Percentiles rank a stretch among this genome's conserved stretches.
phyloP scores from a whole-genome alignment of 2,329 filamentous ascomycete genomes.

The Coleophoma eucalyptorum region DNA sequence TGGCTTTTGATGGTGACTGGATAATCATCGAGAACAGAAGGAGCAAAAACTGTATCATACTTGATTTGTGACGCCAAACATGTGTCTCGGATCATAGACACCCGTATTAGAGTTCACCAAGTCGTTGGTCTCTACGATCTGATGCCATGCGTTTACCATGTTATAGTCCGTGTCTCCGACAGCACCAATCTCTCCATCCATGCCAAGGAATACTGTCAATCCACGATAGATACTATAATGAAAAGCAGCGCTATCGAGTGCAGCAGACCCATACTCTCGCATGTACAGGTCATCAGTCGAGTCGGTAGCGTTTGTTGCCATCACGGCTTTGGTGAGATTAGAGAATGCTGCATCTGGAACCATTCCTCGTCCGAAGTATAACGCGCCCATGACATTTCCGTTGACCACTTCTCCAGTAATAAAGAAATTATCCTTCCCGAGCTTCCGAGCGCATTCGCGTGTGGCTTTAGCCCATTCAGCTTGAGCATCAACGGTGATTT shows the following conservation, averaged over 20 bases:
- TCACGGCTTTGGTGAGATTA: constrained; percentile 5
- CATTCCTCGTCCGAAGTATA: constrained; percentile 58
- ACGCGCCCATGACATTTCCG: constrained; percentile 54
- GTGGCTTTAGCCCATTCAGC: constrained; percentile 53
- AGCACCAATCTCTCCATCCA: constrained; percentile 43
- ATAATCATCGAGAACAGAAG: no score
- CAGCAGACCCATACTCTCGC: constrained; percentile 45
- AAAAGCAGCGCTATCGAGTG: constrained; percentile 56
- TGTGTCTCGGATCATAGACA: constrained; percentile 57
- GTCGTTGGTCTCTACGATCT: constrained; percentile 54
- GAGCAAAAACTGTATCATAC: not conserved
- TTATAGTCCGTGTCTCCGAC: constrained; percentile 43
- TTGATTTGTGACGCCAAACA: constrained; percentile 59
- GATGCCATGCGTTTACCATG: constrained; percentile 47
- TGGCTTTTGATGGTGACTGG: no score
- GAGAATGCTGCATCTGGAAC: constrained; percentile 42
- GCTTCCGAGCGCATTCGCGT: constrained; percentile 48
- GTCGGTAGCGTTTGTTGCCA: not conserved
- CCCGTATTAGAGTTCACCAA: constrained; percentile 56
- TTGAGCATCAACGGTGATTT: constrained; percentile 58
- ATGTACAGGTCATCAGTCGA: constrained; percentile 22
- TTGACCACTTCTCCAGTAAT: constrained; percentile 60
- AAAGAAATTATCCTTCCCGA: constrained; percentile 61
- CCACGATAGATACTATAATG: constrained; percentile 61
- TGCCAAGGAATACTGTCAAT: constrained; percentile 53